Conservation (phyloP, 2,329 filamentous ascomycete genomes). For the Colletotrichum kahawae region DNA sequence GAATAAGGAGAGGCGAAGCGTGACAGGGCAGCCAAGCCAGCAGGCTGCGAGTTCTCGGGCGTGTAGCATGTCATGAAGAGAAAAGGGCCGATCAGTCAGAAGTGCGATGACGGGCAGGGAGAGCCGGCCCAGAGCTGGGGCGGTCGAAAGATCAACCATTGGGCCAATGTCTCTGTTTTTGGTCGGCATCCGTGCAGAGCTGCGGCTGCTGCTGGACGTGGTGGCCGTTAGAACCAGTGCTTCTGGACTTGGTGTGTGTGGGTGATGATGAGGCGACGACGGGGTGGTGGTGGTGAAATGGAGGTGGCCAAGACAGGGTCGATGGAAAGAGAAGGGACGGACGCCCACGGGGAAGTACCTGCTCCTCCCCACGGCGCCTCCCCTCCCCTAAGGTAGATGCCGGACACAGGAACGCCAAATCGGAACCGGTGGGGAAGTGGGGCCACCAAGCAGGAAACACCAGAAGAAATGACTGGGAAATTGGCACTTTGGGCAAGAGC, state of each 20-base stretch:
- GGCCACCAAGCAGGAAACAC: neutral
- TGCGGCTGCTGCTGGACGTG: neutral
- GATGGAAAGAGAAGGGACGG: neutral
- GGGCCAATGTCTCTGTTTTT: neutral
- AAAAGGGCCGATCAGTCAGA: constrained; percentile 9
- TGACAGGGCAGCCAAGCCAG: neutral
- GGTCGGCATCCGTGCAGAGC: neutral
- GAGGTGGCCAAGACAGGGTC: neutral
- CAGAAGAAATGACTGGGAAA: neutral
- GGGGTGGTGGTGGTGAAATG: neutral
- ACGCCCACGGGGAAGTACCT: neutral
- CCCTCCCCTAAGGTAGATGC: neutral
- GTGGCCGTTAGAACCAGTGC: neutral
- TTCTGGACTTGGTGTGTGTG: neutral
- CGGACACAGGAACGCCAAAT: neutral
- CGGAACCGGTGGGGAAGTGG: constrained; percentile 19
- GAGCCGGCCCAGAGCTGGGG: neutral
- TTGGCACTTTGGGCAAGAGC: neutral
- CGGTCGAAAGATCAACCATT: neutral
- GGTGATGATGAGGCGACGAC: neutral
- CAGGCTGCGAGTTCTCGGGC: neutral
- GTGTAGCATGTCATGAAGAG: constrained; percentile 9
- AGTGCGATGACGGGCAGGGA: neutral
- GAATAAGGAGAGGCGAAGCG: neutral
- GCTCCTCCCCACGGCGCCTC: neutral